Evolutionary conservation across 2,329 filamentous ascomycete species (phyloP).

Genomic region (Pochonia chlamydosporia): DNA sequence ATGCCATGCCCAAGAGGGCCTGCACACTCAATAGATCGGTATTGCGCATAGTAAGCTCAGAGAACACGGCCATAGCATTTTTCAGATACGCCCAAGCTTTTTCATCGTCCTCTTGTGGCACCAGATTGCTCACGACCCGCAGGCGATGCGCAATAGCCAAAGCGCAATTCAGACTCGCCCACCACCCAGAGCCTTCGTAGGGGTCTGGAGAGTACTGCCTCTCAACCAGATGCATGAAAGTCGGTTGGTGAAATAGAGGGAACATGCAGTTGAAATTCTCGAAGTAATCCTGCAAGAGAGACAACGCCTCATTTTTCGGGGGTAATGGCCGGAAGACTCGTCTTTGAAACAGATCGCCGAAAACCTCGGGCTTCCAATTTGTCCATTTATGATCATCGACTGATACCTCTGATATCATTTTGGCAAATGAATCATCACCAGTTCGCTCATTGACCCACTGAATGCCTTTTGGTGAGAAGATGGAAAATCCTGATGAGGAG

Average conservation of each 20-base stretch:
- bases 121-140: constrained; percentile 90
- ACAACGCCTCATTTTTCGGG: constrained; percentile 79
- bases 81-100: constrained; percentile 96
- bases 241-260: constrained; percentile 92
- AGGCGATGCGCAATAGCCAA: constrained; percentile 90
- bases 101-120: constrained; percentile 84
- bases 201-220: constrained; percentile 89
- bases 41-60: constrained; percentile 91
- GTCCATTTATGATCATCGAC: constrained; percentile 94
- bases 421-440: constrained; percentile 88
- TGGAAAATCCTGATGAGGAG: constrained; percentile 97
- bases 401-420: constrained; percentile 89
- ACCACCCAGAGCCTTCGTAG: constrained; percentile 95
- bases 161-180: constrained; percentile 92
- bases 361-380: constrained; percentile 97
- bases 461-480: constrained; percentile 96
- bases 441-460: constrained; percentile 98
- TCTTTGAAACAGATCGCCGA: constrained; percentile 83
- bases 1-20: constrained; percentile 83
- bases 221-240: constrained; percentile 96
- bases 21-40: constrained; percentile 94
- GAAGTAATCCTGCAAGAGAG: constrained; percentile 87
- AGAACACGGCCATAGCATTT: constrained; percentile 89
- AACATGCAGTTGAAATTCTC: constrained; percentile 99
- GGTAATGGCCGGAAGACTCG: constrained; percentile 80